These are phyloP conservation scores for Leucosporidium scottii DNA, from an alignment of 768 basidiomycete species.

Conservation along the genomic window DNA sequence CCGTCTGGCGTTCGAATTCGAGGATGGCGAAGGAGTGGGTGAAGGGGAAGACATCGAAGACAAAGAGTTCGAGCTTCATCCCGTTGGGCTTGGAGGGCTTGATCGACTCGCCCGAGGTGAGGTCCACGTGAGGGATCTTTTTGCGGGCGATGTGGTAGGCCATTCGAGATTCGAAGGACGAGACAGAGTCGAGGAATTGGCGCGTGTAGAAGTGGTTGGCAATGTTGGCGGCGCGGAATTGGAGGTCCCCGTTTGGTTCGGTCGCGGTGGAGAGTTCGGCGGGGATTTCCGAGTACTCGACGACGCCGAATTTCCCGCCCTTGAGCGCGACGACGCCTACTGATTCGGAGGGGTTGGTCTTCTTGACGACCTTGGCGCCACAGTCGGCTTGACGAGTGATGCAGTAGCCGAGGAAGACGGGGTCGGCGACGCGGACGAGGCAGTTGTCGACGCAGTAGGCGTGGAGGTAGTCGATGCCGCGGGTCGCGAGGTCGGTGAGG, in stretches of 20 bases:
- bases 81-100: constrained; percentile 91
- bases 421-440: constrained; percentile 92
- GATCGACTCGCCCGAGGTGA: constrained; percentile 58
- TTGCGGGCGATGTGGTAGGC: constrained; percentile 97
- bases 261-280: constrained; percentile 69
- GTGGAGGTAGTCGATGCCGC: constrained; percentile 80
- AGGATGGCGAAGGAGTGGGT: constrained; percentile 65
- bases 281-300: constrained; percentile 95
- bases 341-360: constrained; percentile 73
- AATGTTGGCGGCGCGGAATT: constrained; percentile 93
- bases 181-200: constrained; percentile 66
- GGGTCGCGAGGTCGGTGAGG: constrained; percentile 68
- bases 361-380: constrained; percentile 93
- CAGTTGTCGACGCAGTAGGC: constrained; percentile 99
- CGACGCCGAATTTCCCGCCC: constrained; percentile 77
- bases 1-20: constrained; percentile 78
- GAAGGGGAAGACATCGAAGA: constrained; percentile 84
- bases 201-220: constrained; percentile 97
- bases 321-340: constrained; percentile 89
- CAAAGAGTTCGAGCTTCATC: constrained; percentile 98
- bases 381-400: constrained; percentile 81
- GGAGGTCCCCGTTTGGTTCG: constrained; percentile 63
- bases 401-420: constrained; percentile 91
- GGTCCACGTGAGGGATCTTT: constrained; percentile 81
- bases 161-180: constrained; percentile 75